Base-by-base conservation (phyloP, 306 rosid species). In the Pyrus pyrifolia region DNA sequence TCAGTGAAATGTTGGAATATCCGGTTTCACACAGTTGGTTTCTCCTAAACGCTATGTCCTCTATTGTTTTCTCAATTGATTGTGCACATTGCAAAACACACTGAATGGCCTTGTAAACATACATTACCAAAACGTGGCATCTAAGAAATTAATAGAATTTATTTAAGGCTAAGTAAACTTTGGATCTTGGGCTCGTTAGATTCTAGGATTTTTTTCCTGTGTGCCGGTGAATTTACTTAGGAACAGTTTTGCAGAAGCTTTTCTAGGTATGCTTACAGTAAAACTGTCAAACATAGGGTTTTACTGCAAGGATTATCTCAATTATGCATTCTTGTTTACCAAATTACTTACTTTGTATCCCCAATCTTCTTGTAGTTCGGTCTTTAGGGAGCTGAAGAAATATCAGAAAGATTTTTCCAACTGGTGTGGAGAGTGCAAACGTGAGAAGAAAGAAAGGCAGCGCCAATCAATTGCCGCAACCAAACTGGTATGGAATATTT, bases 401-500 rank as follows among this genome's bases (percentile, higher is more conserved):
- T 86, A 89, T 57, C 89, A 85, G 76, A 92, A 81, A 76, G 93
- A 87, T 63, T 91, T 83, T 83, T 81, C 89, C 46, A 81, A 81
- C 82, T 95, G 99, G 97, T 95, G 99, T 67, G 97, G 91, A 75
- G 96, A 92, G 67, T 95, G 99, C 87, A 86, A 70, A 55, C 96
- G 91, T 33, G 83, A 82, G 87, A 92, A 89, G 83, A 88, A 79
- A 79, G 96, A 92, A 71, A 84, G 90, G 79, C 93, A 79, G 66
- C 86, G 88, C 6, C 22, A 72, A 18, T 75, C 96, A 7, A 73
- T 92, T 65, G 85, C 83, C 15, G 89, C 92, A 68, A 85, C 91
- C 81, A 86, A 91, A 81, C 81, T 81, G 98, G 98, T 91, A 84
- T 35, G 44, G 44, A 64, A 60, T 19, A 67, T 69, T 25, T 84